Evolutionary conservation across 768 basidiomycete genomes (phyloP).

Genomic region (Termitomyces sp.): DNA sequence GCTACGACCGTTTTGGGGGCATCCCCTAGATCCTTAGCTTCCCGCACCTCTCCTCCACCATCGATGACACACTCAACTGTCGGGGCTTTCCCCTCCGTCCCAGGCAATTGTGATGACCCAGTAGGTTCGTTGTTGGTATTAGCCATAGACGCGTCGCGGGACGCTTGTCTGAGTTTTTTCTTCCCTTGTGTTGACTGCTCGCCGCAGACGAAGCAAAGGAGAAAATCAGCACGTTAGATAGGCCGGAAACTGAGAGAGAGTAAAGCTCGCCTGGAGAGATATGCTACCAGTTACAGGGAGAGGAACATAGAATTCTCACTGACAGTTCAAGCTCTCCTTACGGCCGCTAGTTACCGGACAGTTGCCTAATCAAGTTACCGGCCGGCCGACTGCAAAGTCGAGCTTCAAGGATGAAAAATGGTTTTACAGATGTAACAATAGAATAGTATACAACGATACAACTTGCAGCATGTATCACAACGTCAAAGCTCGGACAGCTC

Average conservation of each 20-base stretch:
- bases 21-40: slow-evolving; percentile 8
- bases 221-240: not conserved
- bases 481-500: slow-evolving; percentile 46
- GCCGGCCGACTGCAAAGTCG: slow-evolving; percentile 9
- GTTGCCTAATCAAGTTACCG: slow-evolving; percentile 7
- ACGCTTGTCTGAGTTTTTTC: slow-evolving; percentile 43
- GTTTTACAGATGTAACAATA: not conserved
- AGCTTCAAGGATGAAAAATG: not conserved
- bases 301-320: slow-evolving; percentile 15
- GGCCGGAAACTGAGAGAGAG: not conserved
- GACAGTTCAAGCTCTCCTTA: slow-evolving; percentile 12
- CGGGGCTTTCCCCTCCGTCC: slow-evolving; percentile 29
- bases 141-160: slow-evolving; percentile 79
- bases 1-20: slow-evolving; percentile 2
- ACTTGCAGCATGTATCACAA: not conserved
- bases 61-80: slow-evolving; percentile 21
- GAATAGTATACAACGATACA: not conserved
- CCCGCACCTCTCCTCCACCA: slow-evolving; percentile 17
- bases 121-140: slow-evolving; percentile 46
- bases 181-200: slow-evolving; percentile 22
- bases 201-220: slow-evolving; percentile 2
- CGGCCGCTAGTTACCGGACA: slow-evolving; percentile 11
- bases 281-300: slow-evolving; percentile 28
- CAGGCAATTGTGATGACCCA: slow-evolving; percentile 37
- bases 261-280: slow-evolving; percentile 27